phyloP scores from a whole-genome alignment of 768 basidiomycete genomes.

The Lactarius psammicola region DNA sequence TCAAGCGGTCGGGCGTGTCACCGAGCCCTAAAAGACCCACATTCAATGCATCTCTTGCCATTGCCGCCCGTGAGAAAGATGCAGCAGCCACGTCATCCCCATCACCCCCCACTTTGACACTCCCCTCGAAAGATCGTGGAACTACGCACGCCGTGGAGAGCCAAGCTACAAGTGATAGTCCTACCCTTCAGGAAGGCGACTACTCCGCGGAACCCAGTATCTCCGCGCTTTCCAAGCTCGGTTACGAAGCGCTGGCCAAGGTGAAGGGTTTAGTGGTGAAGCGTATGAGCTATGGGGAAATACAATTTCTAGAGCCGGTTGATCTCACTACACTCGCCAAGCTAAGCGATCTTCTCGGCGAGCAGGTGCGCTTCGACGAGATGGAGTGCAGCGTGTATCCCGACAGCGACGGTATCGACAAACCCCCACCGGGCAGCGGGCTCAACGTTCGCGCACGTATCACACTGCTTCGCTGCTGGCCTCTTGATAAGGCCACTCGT shows the following conservation, averaged over 20 bases:
- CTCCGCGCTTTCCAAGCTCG: conserved; percentile 62
- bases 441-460: conserved; percentile 86
- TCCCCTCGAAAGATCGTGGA: conserved; percentile 38
- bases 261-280: conserved; percentile 82
- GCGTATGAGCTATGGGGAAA: conserved; percentile 87
- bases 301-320: conserved; percentile 72
- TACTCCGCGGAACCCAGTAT: conserved; percentile 89
- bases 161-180: conserved; percentile 10
- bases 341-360: conserved; percentile 80
- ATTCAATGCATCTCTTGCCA: conserved; percentile 72
- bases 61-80: conserved; percentile 75
- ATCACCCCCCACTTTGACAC: conserved; percentile 11
- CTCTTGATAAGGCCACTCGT: conserved; percentile 86
- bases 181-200: conserved; percentile 66
- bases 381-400: conserved; percentile 95
- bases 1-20: conserved; percentile 37
- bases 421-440: conserved; percentile 80
- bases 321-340: conserved; percentile 84
- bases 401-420: conserved; percentile 80
- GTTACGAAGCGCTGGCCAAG: conserved; percentile 69
- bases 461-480: conserved; percentile 77
- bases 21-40: conserved; percentile 49
- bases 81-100: conserved; percentile 37
- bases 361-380: conserved; percentile 82
- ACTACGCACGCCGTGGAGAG: conserved; percentile 23